Conservation (phyloP, 257 asterid genomes). For the Solanum pimpinellifolium region DNA sequence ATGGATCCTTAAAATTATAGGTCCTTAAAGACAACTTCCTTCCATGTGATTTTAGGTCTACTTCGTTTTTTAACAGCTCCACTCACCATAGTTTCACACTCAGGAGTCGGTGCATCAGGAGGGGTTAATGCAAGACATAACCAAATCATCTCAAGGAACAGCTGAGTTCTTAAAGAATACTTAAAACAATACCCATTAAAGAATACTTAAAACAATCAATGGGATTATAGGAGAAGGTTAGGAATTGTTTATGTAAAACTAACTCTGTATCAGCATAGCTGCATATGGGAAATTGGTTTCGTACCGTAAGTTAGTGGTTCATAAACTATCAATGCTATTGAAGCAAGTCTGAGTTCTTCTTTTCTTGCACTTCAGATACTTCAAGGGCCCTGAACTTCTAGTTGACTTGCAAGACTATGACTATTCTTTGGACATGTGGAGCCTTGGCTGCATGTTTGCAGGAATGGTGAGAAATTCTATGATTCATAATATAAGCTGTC, state of each 20-base stretch:
- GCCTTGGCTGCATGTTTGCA: conserved; percentile 91
- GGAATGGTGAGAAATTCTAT: conserved; percentile 72
- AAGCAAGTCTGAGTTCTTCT: conserved; percentile 1
- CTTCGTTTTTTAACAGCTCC: neutral
- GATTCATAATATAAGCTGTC: neutral
- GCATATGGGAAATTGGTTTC: neutral
- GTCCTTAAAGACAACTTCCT: neutral
- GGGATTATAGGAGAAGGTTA: neutral
- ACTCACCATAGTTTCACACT: neutral
- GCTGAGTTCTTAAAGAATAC: neutral
- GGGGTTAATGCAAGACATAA: neutral
- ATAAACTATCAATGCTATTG: neutral
- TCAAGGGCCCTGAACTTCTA: conserved; percentile 59
- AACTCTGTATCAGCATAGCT: neutral
- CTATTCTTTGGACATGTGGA: conserved; percentile 80
- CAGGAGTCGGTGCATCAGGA: neutral
- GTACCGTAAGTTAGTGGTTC: neutral
- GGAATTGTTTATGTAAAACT: neutral
- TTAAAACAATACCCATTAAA: neutral
- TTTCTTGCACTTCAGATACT: conserved; percentile 21
- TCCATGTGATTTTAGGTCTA: neutral
- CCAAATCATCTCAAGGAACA: neutral
- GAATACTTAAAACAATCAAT: neutral
- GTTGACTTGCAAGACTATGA: conserved; percentile 77
- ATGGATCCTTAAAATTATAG: neutral